A percentile compares a stretch with the other conserved stretches of the same genome.
These are phyloP conservation scores for Aquilaria agallochum DNA, from an alignment of 441 rosid genomes.

Conservation along the genomic window DNA sequence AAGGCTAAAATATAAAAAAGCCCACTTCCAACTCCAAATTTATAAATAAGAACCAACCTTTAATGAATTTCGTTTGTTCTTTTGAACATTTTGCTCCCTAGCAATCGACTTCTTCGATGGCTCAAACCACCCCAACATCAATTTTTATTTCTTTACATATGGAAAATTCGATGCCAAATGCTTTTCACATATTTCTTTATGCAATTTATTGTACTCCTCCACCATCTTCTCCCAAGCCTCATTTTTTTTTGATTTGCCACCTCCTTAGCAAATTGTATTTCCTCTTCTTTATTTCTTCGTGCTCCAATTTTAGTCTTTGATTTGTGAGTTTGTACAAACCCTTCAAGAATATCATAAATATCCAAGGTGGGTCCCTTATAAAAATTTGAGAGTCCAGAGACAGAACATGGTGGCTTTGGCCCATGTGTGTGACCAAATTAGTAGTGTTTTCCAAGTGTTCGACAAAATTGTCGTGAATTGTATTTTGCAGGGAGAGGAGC, in stretches of 20 bases:
- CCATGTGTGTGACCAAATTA: constrained; percentile 16
- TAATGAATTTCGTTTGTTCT: constrained; percentile 49
- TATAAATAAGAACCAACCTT: constrained; percentile 32
- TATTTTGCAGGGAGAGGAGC: constrained; percentile 24
- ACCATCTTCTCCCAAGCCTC: constrained; percentile 89
- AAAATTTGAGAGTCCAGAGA: constrained; percentile 29
- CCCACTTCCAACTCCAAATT: too few species aligned
- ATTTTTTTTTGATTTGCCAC: constrained; percentile 74
- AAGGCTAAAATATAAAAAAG: too few species aligned
- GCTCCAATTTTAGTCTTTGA: constrained; percentile 43
- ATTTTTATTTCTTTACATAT: constrained; percentile 43
- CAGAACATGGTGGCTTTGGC: constrained; percentile 24
- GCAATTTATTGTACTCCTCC: constrained; percentile 64
- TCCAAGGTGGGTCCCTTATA: constrained; percentile 75
- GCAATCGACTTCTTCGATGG: constrained; percentile 74
- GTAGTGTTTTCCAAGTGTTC: constrained; percentile 33
- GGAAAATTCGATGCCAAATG: constrained; percentile 83
- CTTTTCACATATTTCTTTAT: constrained; percentile 74
- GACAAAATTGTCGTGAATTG: constrained; percentile 26
- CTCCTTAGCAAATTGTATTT: constrained; percentile 64
- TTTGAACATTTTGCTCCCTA: constrained; percentile 63
- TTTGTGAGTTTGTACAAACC: constrained; percentile 43
- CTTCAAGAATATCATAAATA: constrained; percentile 58
- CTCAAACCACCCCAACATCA: constrained; percentile 91
- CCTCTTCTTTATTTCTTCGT: constrained; percentile 48